A percentile compares a stretch with the other conserved stretches of the same genome.
phyloP scores from a whole-genome alignment of 2,329 filamentous ascomycete species.

The Colletotrichum chrysophilum region DNA sequence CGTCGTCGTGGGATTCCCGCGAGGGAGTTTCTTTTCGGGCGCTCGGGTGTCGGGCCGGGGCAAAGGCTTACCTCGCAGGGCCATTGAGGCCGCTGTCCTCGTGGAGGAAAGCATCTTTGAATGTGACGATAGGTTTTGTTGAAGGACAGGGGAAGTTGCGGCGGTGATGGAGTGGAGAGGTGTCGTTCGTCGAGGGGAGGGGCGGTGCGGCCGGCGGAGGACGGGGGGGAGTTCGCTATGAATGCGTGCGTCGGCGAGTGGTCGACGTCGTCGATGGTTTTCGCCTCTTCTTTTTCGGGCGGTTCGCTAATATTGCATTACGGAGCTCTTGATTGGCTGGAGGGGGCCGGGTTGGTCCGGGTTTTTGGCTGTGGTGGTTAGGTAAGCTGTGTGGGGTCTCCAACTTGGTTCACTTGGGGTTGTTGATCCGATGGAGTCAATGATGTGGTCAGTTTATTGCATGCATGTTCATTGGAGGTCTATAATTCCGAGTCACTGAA shows the following conservation, averaged over 20 bases:
- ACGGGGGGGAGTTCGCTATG: background rate
- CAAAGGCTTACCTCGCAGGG: constrained; percentile 51
- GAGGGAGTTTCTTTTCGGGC: constrained; percentile 1
- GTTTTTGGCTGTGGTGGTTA: background rate
- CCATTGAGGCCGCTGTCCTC: constrained; percentile 57
- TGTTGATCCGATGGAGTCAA: background rate
- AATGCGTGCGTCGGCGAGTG: background rate
- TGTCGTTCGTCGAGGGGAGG: constrained; percentile 1
- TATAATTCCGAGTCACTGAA: background rate
- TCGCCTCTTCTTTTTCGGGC: constrained; percentile 12
- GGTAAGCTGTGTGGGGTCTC: constrained; percentile 1
- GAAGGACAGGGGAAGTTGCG: background rate
- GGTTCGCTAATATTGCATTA: constrained; percentile 14
- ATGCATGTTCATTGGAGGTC: background rate
- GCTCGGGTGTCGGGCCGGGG: background rate
- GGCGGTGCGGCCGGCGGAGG: constrained; percentile 1
- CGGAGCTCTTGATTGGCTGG: constrained; percentile 6
- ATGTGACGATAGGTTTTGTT: background rate
- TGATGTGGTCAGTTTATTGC: background rate
- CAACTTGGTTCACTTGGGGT: background rate
- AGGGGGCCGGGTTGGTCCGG: background rate
- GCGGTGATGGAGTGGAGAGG: constrained; percentile 15
- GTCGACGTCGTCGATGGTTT: constrained; percentile 19
- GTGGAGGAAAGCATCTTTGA: constrained; percentile 50
- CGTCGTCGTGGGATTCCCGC: background rate